A percentile compares a stretch with the other conserved stretches of the same genome.
phyloP scores from a whole-genome alignment of 768 basidiomycete genomes.

The Chiua virens region DNA sequence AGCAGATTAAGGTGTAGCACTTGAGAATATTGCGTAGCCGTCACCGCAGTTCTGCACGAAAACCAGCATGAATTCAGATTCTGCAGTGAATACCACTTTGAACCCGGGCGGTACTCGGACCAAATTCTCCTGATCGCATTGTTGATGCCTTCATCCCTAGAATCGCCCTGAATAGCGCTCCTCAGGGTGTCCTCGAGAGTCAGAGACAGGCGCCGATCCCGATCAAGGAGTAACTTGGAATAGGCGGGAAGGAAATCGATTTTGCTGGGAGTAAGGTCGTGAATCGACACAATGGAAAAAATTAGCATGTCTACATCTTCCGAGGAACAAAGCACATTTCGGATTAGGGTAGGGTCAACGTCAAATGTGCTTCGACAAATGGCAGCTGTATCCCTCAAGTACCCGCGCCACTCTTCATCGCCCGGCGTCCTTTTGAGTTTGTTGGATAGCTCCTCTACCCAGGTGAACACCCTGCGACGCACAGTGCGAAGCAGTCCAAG shows the following conservation, averaged over 20 bases:
- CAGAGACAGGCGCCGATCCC: slow-evolving; percentile 34
- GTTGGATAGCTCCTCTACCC: slow-evolving; percentile 35
- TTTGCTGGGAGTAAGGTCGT: slow-evolving; percentile 29
- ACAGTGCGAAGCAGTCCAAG: slow-evolving; percentile 29
- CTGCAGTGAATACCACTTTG: slow-evolving; percentile 22
- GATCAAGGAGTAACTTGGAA: slow-evolving; percentile 26
- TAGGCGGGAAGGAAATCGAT: not conserved
- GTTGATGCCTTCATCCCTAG: slow-evolving; percentile 24
- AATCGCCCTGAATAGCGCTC: slow-evolving; percentile 5
- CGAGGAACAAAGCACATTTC: slow-evolving; percentile 17
- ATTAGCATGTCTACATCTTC: slow-evolving; percentile 31
- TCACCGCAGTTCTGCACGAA: slow-evolving; percentile 17
- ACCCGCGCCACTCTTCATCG: not conserved
- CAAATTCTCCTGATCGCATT: slow-evolving; percentile 32
- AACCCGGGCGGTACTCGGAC: slow-evolving; percentile 27
- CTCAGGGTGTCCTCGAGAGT: slow-evolving; percentile 23
- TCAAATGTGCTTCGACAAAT: slow-evolving; percentile 33
- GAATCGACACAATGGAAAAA: slow-evolving; percentile 32
- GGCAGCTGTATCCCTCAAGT: slow-evolving; percentile 20
- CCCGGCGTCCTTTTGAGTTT: slow-evolving; percentile 12
- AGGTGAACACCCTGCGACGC: slow-evolving; percentile 33
- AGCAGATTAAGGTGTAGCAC: slow-evolving; percentile 15
- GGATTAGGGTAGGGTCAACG: not conserved
- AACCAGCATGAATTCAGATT: slow-evolving; percentile 31
- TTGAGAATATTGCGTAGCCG: slow-evolving; percentile 8